phyloP scores from a whole-genome alignment of 768 basidiomycete species.

The Rossbeevera mucosa region DNA sequence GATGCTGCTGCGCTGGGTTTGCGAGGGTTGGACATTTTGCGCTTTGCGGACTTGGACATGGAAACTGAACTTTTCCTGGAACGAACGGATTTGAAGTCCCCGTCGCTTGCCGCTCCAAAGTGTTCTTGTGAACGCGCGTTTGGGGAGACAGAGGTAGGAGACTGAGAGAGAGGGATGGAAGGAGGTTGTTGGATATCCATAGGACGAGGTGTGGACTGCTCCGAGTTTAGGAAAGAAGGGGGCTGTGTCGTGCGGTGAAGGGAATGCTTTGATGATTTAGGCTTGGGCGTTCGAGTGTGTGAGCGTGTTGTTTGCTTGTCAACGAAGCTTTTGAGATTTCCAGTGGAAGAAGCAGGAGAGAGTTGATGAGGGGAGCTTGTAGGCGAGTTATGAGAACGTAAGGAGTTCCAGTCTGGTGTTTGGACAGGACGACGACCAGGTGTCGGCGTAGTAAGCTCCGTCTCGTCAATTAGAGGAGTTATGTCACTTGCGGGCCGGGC shows the following conservation, averaged over 20 bases:
- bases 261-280: slow-evolving; percentile 23
- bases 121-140: slow-evolving; percentile 19
- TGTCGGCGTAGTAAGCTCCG: slow-evolving; percentile 25
- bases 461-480: slow-evolving; percentile 18
- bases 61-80: slow-evolving; percentile 25
- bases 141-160: slow-evolving; percentile 14
- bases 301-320: slow-evolving; percentile 16
- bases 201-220: slow-evolving; percentile 9
- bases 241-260: slow-evolving; percentile 28
- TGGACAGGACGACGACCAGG: slow-evolving; percentile 10
- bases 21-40: slow-evolving; percentile 18
- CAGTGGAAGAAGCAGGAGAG: slow-evolving; percentile 30
- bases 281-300: slow-evolving; percentile 3
- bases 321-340: slow-evolving; percentile 27
- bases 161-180: slow-evolving; percentile 13
- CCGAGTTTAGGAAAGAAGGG: slow-evolving; percentile 24
- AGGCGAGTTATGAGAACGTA: slow-evolving; percentile 10
- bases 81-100: slow-evolving; percentile 24
- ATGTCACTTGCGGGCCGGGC: slow-evolving; percentile 27
- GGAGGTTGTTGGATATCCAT: slow-evolving; percentile 13
- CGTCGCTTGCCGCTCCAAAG: slow-evolving; percentile 15
- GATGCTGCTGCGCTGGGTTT: slow-evolving; percentile 58
- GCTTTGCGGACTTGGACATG: slow-evolving; percentile 19
- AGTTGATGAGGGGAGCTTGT: slow-evolving; percentile 17
- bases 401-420: slow-evolving; percentile 16